Conservation (phyloP, 2,329 filamentous ascomycete species). For the Didymella pomorum region DNA sequence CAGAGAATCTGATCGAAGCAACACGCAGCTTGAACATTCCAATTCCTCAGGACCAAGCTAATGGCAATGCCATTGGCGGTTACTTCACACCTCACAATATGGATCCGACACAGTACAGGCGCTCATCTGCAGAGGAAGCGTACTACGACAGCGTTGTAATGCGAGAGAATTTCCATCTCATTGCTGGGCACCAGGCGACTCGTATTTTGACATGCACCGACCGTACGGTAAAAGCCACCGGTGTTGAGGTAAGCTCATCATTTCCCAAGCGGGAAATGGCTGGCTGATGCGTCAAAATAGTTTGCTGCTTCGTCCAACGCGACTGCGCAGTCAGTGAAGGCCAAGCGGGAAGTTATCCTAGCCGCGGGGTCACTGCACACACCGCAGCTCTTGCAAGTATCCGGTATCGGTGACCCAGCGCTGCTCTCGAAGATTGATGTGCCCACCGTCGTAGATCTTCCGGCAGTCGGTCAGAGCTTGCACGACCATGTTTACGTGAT, state of each 20-base stretch:
- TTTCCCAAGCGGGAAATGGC: background rate
- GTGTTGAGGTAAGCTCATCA: slow-evolving; percentile 22
- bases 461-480: slow-evolving; percentile 37
- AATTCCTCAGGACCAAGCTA: slow-evolving; percentile 30
- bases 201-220: slow-evolving; percentile 25
- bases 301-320: slow-evolving; percentile 29
- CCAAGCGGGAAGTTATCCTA: slow-evolving; percentile 35
- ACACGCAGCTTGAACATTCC: slow-evolving; percentile 27
- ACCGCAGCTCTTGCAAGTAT: slow-evolving; percentile 39
- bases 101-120: slow-evolving; percentile 22
- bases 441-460: slow-evolving; percentile 31
- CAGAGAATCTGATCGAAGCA: slow-evolving; percentile 32
- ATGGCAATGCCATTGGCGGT: slow-evolving; percentile 32
- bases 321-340: slow-evolving; percentile 23
- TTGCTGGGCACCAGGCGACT: slow-evolving; percentile 27
- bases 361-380: slow-evolving; percentile 39
- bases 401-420: slow-evolving; percentile 37
- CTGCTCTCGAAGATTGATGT: slow-evolving; percentile 33
- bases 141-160: slow-evolving; percentile 29
- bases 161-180: slow-evolving; percentile 33
- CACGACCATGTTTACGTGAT: slow-evolving; percentile 31
- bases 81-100: slow-evolving; percentile 34
- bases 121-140: slow-evolving; percentile 33
- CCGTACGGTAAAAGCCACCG: slow-evolving; percentile 25
- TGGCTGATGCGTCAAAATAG: background rate